Base-by-base conservation (phyloP, 306 rosid genomes). In the Betula pendula region DNA sequence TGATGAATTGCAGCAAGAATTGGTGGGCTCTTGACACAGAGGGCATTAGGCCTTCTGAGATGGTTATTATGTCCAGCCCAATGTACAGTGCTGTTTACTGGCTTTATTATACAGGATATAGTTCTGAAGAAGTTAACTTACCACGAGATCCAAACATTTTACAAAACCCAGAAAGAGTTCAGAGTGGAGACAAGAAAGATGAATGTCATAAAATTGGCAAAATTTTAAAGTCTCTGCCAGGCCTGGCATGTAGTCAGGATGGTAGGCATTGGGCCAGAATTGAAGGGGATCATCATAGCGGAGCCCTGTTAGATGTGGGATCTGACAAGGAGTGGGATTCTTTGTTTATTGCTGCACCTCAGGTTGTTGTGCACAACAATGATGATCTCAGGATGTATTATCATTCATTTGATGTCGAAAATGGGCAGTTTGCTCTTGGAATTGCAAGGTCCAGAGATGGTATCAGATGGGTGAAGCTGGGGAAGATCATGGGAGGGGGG, bases 271-370 rank as follows among this genome's bases (percentile, higher is more conserved):
- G 70, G 70, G 70, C 70, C 8, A 65, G 48, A 65, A 65, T 65
- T 35, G 70, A 65, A 65, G 70, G 70, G 16, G 70, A 38, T 5
- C 48, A 65, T 35, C 70, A 65, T n/a, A 65, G 70, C 17, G 70
- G 70, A 65, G 70, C 70, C 4, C n/a, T 65, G 17, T 65, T 65
- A 19, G 70, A 65, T 19, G 25, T 65, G 70, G 70, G 70, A 8
- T 77, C 76, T 24, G 66, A 45, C 68, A 31, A 58, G 8, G 76
- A 70, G 60, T 77, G 76, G 81, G 81, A 77, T 58, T 70, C 76
- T 77, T 33, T 45, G 50, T 70, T 70, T 51, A 58, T 70, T 35
- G 60, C 76, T 3, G 25, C 40, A 20, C 81, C 76, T 56, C 76
- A 29, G n/a, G 81, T 77, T 35, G 71, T 70, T 5, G 75, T 58